phyloP scores from a whole-genome alignment of 2,329 filamentous ascomycete species.

The Calonectria naviculata region DNA sequence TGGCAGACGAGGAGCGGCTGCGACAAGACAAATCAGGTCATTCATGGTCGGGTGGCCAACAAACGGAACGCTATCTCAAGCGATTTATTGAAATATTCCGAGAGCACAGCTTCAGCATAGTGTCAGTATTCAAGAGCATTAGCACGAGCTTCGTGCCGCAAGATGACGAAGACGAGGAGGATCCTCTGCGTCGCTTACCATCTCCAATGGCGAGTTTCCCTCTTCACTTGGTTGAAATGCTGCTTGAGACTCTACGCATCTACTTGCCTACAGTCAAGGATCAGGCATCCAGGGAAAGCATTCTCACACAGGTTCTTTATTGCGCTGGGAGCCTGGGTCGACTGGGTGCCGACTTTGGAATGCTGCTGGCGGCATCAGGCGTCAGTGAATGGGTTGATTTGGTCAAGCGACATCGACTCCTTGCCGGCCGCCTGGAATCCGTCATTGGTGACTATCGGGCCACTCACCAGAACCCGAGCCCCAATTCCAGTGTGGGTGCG shows the following conservation, averaged over 20 bases:
- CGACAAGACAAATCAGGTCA: conserved; percentile 56
- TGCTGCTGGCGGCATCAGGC: conserved; percentile 75
- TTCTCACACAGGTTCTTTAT: conserved; percentile 93
- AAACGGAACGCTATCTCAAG: conserved; percentile 94
- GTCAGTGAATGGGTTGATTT: conserved; percentile 86
- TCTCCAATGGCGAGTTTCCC: conserved; percentile 87
- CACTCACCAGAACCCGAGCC: conserved; percentile 20
- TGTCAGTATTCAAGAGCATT: conserved; percentile 93
- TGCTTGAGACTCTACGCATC: conserved; percentile 78
- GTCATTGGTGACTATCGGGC: conserved; percentile 67
- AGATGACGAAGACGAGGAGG: conserved; percentile 21
- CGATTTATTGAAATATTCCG: conserved; percentile 97
- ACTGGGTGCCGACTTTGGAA: conserved; percentile 91
- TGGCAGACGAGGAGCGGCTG: conserved; percentile 86
- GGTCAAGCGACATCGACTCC: conserved; percentile 85
- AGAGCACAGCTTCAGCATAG: conserved; percentile 95
- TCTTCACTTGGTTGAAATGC: conserved; percentile 82
- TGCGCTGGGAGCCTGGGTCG: conserved; percentile 91
- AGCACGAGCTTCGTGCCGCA: conserved; percentile 54
- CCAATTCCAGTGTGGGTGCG: conserved; percentile 14
- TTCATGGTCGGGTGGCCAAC: conserved; percentile 79
- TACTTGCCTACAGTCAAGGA: conserved; percentile 89
- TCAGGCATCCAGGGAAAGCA: conserved; percentile 82
- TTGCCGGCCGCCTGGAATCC: conserved; percentile 82
- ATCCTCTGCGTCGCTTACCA: conserved; percentile 70